Evolutionary conservation across 2,329 filamentous ascomycete species (phyloP).

Genomic region (Pseudodiploospora longispora): DNA sequence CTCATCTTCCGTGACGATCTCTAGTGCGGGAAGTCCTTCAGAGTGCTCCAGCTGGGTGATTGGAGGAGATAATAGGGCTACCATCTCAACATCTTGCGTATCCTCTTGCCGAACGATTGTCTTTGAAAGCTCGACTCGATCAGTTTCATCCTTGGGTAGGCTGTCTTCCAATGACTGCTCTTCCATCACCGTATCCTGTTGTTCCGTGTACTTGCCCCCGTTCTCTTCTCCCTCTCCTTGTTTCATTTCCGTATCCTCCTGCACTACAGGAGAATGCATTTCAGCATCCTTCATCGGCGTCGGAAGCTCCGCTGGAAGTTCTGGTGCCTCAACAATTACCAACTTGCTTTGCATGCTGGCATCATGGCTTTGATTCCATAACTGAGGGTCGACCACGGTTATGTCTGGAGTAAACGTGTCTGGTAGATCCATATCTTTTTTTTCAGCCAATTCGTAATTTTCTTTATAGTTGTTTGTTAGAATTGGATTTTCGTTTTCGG

Average conservation of each 20-base stretch:
- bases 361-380: too few species aligned
- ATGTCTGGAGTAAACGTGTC: too few species aligned
- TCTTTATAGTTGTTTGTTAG: too few species aligned
- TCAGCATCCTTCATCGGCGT: too few species aligned
- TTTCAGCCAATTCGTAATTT: too few species aligned
- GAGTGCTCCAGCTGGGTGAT: neutral
- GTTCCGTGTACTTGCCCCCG: neutral
- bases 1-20: neutral
- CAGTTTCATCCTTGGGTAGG: neutral
- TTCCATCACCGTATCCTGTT: conserved; percentile 9
- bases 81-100: neutral
- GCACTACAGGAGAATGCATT: neutral
- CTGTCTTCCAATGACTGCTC: neutral
- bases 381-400: too few species aligned
- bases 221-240: neutral
- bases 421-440: too few species aligned
- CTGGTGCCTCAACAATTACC: too few species aligned
- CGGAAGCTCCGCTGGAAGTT: too few species aligned
- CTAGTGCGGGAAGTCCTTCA: neutral
- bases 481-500: too few species aligned
- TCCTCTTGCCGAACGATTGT: neutral
- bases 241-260: neutral
- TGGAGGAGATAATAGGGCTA: conserved; percentile 1
- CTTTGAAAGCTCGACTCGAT: too few species aligned
- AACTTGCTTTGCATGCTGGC: too few species aligned